Evolutionary conservation across 768 basidiomycete species (phyloP).

Genomic region (Psilocybe sp.): DNA sequence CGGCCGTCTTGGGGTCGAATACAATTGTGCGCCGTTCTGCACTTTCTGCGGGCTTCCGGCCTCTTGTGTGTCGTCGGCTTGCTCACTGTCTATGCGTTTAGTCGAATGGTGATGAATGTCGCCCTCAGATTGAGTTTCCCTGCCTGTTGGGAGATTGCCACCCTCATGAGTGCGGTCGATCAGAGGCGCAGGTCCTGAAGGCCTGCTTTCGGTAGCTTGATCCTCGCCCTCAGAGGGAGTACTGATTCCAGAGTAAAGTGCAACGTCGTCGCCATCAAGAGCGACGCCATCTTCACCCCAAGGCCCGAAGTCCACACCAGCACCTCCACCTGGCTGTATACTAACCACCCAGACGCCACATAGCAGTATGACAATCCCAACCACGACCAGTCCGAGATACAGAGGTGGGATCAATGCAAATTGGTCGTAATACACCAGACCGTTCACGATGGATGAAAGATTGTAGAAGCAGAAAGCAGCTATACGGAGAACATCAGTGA

Average conservation of each 20-base stretch:
- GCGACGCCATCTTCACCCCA: slow-evolving; percentile 44
- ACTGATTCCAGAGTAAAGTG: slow-evolving; percentile 14
- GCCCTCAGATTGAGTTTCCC: no score
- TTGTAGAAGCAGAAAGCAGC: slow-evolving; percentile 97
- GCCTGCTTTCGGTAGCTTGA: no score
- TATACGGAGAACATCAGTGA: slow-evolving; percentile 23
- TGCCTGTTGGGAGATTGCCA: no score
- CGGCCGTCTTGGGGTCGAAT: no score
- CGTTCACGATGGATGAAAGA: slow-evolving; percentile 86
- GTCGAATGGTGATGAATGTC: no score
- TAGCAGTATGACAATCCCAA: slow-evolving; percentile 78
- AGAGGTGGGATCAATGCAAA: slow-evolving; percentile 63
- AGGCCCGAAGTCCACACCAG: slow-evolving; percentile 44
- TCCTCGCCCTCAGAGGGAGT: slow-evolving; percentile 5
- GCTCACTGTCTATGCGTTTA: no score
- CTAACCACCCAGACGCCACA: slow-evolving; percentile 90
- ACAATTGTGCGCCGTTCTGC: no score
- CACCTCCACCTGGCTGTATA: slow-evolving; percentile 61
- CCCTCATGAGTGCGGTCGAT: no score
- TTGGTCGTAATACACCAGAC: slow-evolving; percentile 88
- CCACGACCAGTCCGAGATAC: slow-evolving; percentile 71
- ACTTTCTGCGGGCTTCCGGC: no score
- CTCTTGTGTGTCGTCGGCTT: no score
- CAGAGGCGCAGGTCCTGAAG: no score
- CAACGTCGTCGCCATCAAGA: slow-evolving; percentile 27